Evolutionary conservation across 2,329 filamentous ascomycete genomes (phyloP), one percentile per base, ranked within the genome.

Genomic region (Neoarthrinium moseri): DNA sequence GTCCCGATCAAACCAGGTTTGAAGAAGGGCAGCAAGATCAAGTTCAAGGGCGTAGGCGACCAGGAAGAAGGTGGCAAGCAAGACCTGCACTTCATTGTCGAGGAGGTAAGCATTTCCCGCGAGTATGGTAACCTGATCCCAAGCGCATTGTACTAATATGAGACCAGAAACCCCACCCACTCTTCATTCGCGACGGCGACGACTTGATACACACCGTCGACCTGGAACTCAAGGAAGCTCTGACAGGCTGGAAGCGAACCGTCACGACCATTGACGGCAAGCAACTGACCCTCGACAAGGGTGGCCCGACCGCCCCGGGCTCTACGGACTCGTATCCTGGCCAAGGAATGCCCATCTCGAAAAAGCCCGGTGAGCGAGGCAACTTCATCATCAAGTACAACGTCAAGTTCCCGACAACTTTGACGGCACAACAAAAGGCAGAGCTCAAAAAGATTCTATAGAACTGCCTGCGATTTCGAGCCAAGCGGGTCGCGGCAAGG

Each of bases 1-100:
- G 92, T 97, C 43, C 90, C 91, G 37, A 96, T 99, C 71, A 97
- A 96, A 72, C 85, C 90, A 5, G 94, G 94, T 48, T 72, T 97
- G 68, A 96, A 97, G 72, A 91, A 95, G 58, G 94, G 94, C 23
- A 95, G 89, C 61, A 99, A 97, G 77, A 96, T 99, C 69, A 96
- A 96, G 71, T 99, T 96, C 64, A 89, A 88, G 62, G 91, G 92
- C 33, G 91, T 99, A n/a, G 94, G 94, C 10, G 94, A 99, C 67
- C 91, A 97, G 66, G 91, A 96, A 51, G 94, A 97, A 62, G 94
- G 94, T 33, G 92, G 92, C 12, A 89, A 91, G 48, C 94, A 99
- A 67, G 94, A 99, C 68, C 70, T 99, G 43, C 91, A 96, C 66
- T 95, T 99, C 59, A 86, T 99, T 48, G 81, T 99, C 18, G 87